Percentiles rank a stretch among this genome's conserved stretches.
Evolutionary conservation across 352 stramenopile species (phyloP).

Genomic region (Phytophthora pseudosyringae): DNA sequence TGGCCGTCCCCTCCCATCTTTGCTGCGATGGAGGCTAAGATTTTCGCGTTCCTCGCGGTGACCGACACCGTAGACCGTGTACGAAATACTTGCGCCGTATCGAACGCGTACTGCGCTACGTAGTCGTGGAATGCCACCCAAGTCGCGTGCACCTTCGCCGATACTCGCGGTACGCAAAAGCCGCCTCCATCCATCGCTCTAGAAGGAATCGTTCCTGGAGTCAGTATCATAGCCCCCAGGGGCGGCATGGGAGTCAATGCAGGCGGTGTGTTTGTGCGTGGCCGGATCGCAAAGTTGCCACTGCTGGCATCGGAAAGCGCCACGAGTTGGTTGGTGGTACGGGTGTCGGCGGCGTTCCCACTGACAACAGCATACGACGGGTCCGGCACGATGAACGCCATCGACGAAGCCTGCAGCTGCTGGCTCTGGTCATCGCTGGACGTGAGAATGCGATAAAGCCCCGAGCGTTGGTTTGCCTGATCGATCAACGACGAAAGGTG

Average conservation of each 20-base stretch:
- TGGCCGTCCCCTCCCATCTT: conserved; percentile 25
- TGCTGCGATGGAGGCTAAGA: conserved; percentile 27
- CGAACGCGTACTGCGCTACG: conserved; percentile 58
- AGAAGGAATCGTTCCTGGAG: conserved; percentile 39
- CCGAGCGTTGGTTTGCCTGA: conserved; percentile 24
- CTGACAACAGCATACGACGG: conserved; percentile 7
- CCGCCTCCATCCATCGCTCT: conserved; percentile 35
- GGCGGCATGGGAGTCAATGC: conserved; percentile 21
- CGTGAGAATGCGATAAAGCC: conserved; percentile 24
- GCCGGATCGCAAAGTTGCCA: conserved; percentile 25
- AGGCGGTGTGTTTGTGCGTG: conserved; percentile 1
- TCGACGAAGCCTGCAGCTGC: conserved; percentile 29
- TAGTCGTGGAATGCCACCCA: conserved; percentile 72
- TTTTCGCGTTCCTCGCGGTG: conserved; percentile 63
- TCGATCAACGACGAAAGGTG: conserved; percentile 31
- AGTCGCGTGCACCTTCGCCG: conserved; percentile 54
- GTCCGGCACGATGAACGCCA: conserved; percentile 19
- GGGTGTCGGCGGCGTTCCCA: not conserved
- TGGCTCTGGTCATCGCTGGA: conserved; percentile 22
- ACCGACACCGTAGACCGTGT: conserved; percentile 77
- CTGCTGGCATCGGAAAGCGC: conserved; percentile 15
- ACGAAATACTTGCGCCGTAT: conserved; percentile 71
- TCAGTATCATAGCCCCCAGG: conserved; percentile 35
- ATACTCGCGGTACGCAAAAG: conserved; percentile 42
- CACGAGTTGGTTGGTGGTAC: conserved; percentile 16